phyloP scores from a whole-genome alignment of 2,329 filamentous ascomycete genomes.

The Microcyclospora pomicola region DNA sequence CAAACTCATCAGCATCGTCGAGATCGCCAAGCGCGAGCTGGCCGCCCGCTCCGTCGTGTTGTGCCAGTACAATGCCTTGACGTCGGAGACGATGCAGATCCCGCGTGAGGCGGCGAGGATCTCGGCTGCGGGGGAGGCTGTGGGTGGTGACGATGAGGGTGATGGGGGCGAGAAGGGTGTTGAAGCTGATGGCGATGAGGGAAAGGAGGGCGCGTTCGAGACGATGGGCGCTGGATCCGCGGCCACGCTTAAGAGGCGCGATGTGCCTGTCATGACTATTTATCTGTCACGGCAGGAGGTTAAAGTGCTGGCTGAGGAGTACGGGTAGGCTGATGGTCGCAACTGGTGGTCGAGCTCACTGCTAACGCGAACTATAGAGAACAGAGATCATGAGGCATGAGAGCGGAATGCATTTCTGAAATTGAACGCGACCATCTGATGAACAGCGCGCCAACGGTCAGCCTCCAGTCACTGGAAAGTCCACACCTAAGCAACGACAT shows the following conservation, averaged over 20 bases:
- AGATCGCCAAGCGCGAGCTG: conserved; percentile 38
- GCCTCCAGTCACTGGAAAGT: too few species aligned
- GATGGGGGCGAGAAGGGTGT: too few species aligned
- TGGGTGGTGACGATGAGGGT: not conserved
- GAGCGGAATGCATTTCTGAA: too few species aligned
- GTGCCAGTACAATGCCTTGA: conserved; percentile 25
- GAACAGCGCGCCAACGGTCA: too few species aligned
- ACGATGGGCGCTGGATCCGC: conserved; percentile 16
- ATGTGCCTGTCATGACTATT: conserved; percentile 43
- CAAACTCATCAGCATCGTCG: conserved; percentile 56
- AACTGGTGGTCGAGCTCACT: not conserved
- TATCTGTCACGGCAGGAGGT: conserved; percentile 44
- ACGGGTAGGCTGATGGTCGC: conserved; percentile 21
- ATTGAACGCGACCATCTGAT: too few species aligned
- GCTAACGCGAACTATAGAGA: not conserved
- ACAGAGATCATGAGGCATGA: not conserved
- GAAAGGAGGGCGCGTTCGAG: conserved; percentile 16
- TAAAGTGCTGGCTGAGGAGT: conserved; percentile 39
- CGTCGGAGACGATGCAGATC: conserved; percentile 13
- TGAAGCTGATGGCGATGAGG: conserved; percentile 11
- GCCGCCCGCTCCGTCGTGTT: conserved; percentile 32
- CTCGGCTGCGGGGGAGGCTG: not conserved
- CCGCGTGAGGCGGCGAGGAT: conserved; percentile 8
- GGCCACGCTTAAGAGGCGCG: conserved; percentile 38
- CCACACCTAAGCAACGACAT: not conserved